A percentile compares a stretch with the other conserved stretches of the same genome.
Evolutionary conservation across 1,139 yeast genomes (phyloP).

Genomic region (Debaryomycetaceae sp.): DNA sequence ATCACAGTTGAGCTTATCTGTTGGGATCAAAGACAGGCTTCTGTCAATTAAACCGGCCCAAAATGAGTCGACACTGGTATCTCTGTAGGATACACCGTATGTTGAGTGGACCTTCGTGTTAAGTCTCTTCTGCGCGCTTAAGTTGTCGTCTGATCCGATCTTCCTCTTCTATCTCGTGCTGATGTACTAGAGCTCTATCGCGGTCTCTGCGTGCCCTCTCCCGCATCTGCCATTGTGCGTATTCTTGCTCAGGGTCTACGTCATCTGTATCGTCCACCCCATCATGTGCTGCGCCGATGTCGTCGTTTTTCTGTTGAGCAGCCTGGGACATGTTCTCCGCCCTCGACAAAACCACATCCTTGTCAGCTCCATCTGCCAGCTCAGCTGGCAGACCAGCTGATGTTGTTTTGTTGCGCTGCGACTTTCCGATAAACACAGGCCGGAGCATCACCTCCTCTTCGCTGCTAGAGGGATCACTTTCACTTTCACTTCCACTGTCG

Average conservation of each 20-base stretch:
- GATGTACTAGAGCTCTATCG: conserved; percentile 22
- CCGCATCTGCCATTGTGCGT: conserved; percentile 33
- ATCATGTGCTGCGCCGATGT: conserved; percentile 12
- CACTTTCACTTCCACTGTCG: conserved; percentile 8
- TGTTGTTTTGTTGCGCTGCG: conserved; percentile 3
- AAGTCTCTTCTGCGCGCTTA: conserved; percentile 5
- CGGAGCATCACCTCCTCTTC: conserved; percentile 9
- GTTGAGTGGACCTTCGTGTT: no score
- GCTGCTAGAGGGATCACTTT: conserved; percentile 3
- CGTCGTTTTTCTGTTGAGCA: conserved; percentile 3
- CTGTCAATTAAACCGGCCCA: no score
- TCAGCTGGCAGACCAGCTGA: not conserved
- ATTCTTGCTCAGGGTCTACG: conserved; percentile 37
- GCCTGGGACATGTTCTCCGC: conserved; percentile 7
- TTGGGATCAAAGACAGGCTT: no score
- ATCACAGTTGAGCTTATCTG: no score
- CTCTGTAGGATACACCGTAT: no score
- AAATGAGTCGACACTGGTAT: no score
- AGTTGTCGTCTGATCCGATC: conserved; percentile 14
- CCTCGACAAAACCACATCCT: conserved; percentile 7
- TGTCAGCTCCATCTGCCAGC: conserved; percentile 3
- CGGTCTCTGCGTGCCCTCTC: conserved; percentile 28
- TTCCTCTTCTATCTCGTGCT: conserved; percentile 21
- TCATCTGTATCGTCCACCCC: conserved; percentile 43
- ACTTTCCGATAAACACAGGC: conserved; percentile 13